Conservation (phyloP, 2,329 filamentous ascomycete genomes). For the Elsinoe fawcettii region DNA sequence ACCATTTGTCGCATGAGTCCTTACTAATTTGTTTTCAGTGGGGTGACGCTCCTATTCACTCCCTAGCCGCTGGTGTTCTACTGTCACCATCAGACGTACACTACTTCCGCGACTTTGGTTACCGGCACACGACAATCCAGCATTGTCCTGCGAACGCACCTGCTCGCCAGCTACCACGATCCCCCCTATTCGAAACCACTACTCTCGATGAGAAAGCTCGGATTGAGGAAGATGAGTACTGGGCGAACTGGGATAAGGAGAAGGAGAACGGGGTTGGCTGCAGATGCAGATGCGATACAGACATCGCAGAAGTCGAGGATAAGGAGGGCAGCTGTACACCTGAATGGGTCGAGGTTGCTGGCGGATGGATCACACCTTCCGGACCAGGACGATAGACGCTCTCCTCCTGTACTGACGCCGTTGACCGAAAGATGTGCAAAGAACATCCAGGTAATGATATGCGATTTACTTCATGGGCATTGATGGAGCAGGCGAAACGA, state of each 20-base stretch:
- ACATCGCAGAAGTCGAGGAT: constrained; percentile 94
- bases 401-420: not conserved
- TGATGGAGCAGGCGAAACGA: not conserved
- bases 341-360: constrained; percentile 96
- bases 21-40: constrained; percentile 55
- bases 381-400: not conserved
- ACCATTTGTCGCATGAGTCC: constrained; percentile 2
- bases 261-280: constrained; percentile 97
- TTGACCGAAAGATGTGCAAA: not conserved
- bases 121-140: constrained; percentile 96
- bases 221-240: constrained; percentile 90
- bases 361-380: constrained; percentile 62
- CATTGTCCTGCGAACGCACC: constrained; percentile 96
- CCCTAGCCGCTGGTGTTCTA: constrained; percentile 83
- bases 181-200: constrained; percentile 56
- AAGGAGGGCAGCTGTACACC: constrained; percentile 92
- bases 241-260: constrained; percentile 76
- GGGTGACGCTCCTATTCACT: constrained; percentile 98
- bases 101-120: constrained; percentile 98
- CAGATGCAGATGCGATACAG: constrained; percentile 91
- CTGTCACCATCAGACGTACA: constrained; percentile 78
- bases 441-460: not conserved
- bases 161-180: constrained; percentile 70
- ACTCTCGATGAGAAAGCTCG: constrained; percentile 60
- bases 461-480: not conserved